phyloP scores from a whole-genome alignment of 331 rosid genomes.

The Erythrophleum ivorense region DNA sequence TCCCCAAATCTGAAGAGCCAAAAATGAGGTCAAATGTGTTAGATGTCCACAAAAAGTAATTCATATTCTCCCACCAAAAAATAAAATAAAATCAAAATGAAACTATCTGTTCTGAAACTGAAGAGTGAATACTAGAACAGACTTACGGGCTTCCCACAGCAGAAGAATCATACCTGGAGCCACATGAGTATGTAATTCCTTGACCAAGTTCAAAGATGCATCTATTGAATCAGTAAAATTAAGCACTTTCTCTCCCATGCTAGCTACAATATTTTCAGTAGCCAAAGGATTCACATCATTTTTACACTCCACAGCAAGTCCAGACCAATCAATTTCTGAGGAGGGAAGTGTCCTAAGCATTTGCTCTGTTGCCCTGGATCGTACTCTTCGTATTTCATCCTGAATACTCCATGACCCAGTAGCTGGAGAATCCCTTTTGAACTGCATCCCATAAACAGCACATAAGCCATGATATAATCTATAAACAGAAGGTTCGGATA shows the following conservation, averaged over 20 bases:
- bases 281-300: slow-evolving; percentile 44
- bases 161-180: slow-evolving; percentile 53
- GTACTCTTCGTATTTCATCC: slow-evolving; percentile 92
- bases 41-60: slow-evolving; percentile 18
- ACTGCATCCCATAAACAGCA: slow-evolving; percentile 61
- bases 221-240: slow-evolving; percentile 35
- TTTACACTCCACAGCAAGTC: slow-evolving; percentile 53
- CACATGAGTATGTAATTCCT: slow-evolving; percentile 19
- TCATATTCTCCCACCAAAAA: not conserved
- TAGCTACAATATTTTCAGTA: slow-evolving; percentile 50
- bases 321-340: slow-evolving; percentile 71
- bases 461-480: slow-evolving; percentile 29
- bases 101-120: slow-evolving; percentile 7
- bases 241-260: slow-evolving; percentile 46
- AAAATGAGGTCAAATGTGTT: slow-evolving; percentile 39
- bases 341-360: slow-evolving; percentile 82
- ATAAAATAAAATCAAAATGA: not conserved
- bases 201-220: not conserved
- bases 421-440: slow-evolving; percentile 66
- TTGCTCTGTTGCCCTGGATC: slow-evolving; percentile 93
- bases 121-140: slow-evolving; percentile 32
- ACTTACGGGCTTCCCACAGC: slow-evolving; percentile 30
- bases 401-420: slow-evolving; percentile 94
- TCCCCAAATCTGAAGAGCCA: slow-evolving; percentile 57
- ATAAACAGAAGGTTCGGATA: slow-evolving; percentile 30